These are phyloP conservation scores for Atkinsonella texensis DNA, from an alignment of 2,329 filamentous ascomycete genomes.

Conservation along the genomic window DNA sequence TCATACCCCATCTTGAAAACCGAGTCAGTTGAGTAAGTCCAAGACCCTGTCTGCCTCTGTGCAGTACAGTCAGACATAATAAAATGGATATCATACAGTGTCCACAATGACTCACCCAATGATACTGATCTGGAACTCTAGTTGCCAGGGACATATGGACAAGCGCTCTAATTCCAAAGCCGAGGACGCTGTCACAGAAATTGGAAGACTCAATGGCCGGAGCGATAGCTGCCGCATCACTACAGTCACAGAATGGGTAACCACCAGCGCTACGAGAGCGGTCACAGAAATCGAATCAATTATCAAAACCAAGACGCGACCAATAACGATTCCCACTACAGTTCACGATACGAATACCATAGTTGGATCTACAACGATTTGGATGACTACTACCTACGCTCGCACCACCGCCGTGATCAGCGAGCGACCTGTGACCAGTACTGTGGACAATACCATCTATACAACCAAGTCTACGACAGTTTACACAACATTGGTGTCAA, in stretches of 20 bases:
- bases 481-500: constrained; percentile 7
- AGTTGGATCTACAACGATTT: constrained; percentile 8
- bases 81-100: too few species aligned
- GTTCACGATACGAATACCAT: constrained; percentile 5
- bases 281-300: constrained; percentile 8
- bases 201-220: background rate
- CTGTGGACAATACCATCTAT: constrained; percentile 8
- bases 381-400: constrained; percentile 9
- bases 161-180: background rate
- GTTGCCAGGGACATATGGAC: background rate
- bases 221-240: constrained; percentile 8
- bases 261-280: constrained; percentile 9
- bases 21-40: constrained; percentile 7
- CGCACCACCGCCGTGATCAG: constrained; percentile 6
- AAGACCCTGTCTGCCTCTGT: background rate
- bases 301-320: constrained; percentile 8
- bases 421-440: constrained; percentile 9
- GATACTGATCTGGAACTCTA: background rate
- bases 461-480: constrained; percentile 8
- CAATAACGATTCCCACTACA: constrained; percentile 6
- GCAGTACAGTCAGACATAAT: too few species aligned
- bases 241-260: constrained; percentile 12
- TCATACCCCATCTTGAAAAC: constrained; percentile 14
- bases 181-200: background rate
- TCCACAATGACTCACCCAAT: background rate